Conservation (phyloP, 441 rosid genomes). For the Macaranga tanarius region DNA sequence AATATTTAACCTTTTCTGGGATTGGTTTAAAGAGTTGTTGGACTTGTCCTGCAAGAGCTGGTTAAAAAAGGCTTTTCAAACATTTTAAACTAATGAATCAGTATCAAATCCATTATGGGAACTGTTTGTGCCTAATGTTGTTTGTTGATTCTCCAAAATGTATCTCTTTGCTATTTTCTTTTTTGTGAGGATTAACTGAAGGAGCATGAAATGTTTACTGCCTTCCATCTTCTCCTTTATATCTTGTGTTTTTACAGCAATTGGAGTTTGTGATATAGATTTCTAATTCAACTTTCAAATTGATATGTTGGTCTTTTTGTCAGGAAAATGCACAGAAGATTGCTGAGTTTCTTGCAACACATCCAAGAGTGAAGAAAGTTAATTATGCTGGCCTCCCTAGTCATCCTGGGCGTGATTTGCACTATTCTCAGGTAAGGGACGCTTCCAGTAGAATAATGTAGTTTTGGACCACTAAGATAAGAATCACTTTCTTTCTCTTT, state of each 20-base stretch:
- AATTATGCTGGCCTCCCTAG: slow-evolving; percentile 79
- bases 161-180: not conserved
- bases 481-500: slow-evolving; percentile 7
- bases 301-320: not conserved
- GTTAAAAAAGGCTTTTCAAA: not conserved
- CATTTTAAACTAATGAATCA: not conserved
- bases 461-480: slow-evolving; percentile 6
- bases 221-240: not conserved
- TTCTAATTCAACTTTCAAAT: not conserved
- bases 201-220: too few species aligned
- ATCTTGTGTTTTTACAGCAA: not conserved
- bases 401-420: slow-evolving; percentile 81
- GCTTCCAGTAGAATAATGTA: not conserved
- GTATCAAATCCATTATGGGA: not conserved
- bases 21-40: not conserved
- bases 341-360: slow-evolving; percentile 73
- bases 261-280: not conserved
- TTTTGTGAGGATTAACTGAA: not conserved
- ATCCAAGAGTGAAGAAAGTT: slow-evolving; percentile 81
- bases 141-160: not conserved
- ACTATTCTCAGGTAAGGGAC: slow-evolving; percentile 72
- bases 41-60: not conserved
- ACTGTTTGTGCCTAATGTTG: not conserved
- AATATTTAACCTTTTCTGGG: not conserved
- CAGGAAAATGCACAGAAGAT: slow-evolving; percentile 89